phyloP scores from a whole-genome alignment of 1,139 yeast genomes.

The Lipomyces yarrowii region DNA sequence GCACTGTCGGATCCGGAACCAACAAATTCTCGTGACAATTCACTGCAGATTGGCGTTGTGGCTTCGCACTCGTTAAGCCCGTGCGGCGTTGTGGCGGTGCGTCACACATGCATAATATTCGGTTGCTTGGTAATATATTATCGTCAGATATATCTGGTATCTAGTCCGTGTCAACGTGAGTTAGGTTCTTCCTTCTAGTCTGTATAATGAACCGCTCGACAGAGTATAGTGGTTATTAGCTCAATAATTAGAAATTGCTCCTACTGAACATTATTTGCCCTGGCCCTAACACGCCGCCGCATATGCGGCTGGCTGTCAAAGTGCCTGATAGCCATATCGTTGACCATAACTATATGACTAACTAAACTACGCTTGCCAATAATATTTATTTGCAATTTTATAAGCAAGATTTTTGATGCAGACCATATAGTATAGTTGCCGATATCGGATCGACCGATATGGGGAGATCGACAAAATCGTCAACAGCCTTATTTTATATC shows the following conservation, averaged over 20 bases:
- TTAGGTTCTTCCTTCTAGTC: background rate
- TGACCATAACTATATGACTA: too few species aligned
- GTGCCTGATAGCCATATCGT: too few species aligned
- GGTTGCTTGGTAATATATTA: background rate
- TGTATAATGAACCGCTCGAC: background rate
- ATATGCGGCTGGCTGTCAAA: background rate
- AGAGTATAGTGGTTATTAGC: background rate
- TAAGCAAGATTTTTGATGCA: too few species aligned
- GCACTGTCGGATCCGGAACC: too few species aligned
- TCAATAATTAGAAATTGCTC: too few species aligned
- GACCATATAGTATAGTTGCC: too few species aligned
- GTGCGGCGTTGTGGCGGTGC: background rate
- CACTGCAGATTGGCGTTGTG: background rate
- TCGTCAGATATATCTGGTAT: background rate
- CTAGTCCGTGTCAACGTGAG: background rate
- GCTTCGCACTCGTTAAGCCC: background rate
- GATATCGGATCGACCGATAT: background rate
- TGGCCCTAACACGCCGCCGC: background rate
- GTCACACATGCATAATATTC: too few species aligned
- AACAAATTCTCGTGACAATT: background rate
- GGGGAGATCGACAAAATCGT: too few species aligned
- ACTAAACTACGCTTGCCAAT: background rate
- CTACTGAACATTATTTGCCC: too few species aligned
- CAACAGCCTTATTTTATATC: too few species aligned
- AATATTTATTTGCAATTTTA: too few species aligned